These are phyloP conservation scores for Alternaria gaisen DNA, from an alignment of 2,329 filamentous ascomycete species.

Conservation along the genomic window DNA sequence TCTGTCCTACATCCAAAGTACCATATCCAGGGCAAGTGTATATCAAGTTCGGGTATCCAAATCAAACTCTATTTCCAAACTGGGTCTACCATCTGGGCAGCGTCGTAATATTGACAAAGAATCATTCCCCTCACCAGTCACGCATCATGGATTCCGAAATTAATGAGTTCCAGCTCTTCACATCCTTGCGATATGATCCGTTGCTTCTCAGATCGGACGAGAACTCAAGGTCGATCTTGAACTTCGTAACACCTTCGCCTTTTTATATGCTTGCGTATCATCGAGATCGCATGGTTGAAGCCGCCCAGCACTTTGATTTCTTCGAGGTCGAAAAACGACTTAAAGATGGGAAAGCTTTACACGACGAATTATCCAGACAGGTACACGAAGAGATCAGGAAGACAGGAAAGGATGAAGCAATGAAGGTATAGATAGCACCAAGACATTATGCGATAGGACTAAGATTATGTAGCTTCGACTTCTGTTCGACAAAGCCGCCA, in stretches of 20 bases:
- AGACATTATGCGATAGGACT: not conserved
- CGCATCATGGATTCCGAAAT: slow-evolving; percentile 31
- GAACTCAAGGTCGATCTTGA: slow-evolving; percentile 59
- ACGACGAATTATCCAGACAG: slow-evolving; percentile 43
- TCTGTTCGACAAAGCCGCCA: slow-evolving; percentile 56
- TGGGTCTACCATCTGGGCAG: not conserved
- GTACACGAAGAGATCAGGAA: slow-evolving; percentile 40
- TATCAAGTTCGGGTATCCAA: not conserved
- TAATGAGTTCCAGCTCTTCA: slow-evolving; percentile 49
- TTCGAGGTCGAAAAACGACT: slow-evolving; percentile 45
- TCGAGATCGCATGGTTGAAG: slow-evolving; percentile 76
- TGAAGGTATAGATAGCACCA: slow-evolving; percentile 33
- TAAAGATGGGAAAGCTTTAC: slow-evolving; percentile 45
- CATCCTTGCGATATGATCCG: slow-evolving; percentile 52
- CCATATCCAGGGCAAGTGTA: not conserved
- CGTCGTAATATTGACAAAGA: not conserved
- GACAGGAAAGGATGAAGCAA: slow-evolving; percentile 32
- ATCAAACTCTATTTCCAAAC: not conserved
- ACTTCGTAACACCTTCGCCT: slow-evolving; percentile 63
- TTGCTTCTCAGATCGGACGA: slow-evolving; percentile 45
- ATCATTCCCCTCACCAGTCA: not conserved
- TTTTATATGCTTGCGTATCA: slow-evolving; percentile 85
- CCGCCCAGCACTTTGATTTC: slow-evolving; percentile 62
- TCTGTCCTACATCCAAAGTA: not conserved
- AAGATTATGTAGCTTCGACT: slow-evolving; percentile 60